Base-by-base conservation (phyloP, 495 filamentous ascomycete genomes). In the Neurospora tetrasperma region DNA sequence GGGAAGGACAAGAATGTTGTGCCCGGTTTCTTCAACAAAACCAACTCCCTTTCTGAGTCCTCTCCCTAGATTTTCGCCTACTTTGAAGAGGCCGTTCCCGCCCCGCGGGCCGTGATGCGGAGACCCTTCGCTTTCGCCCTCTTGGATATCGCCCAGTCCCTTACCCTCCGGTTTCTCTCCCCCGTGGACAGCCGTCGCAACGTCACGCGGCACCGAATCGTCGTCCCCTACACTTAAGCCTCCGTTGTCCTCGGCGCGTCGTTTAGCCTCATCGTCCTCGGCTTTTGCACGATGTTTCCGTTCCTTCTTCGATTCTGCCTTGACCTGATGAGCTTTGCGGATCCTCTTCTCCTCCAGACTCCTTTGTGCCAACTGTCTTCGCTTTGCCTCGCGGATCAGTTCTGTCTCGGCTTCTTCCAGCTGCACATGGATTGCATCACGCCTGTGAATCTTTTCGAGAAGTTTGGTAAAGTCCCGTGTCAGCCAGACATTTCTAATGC, bases 401-500 rank as follows among this genome's bases (percentile, higher is more conserved):
- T 92, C 88, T 0, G 93, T 98, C 82, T 97, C 91, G 6, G 96
- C 96, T 18, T 79, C 82, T 78, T 99, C 96, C 4, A 99, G 86
- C 69, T 85, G 83, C 72, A 85, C 79, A 23, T 94, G 93, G n/a
- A 96, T 80, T 23, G 86, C 80, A 73, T 94, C 88, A 27, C 96
- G 88, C 76, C 86, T 83, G 75, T 92, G 88, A 54, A 98, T 92
- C 78, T 99, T 99, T 72, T 94, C 91, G 70, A 92, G 86, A 14
- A 99, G 88, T 38, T 92, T 89, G 71, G 96, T 93, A 73, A 91
- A 95, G 78, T 98, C 93, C 31, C 96, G 90, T 71, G 97, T 98
- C 74, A 98, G 91, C 93, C 94, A 99, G 42, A 98, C 94, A 79
- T 98, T 98, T 71, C 94, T 89, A 79, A 99, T 90, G 69, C 96